Evolutionary conservation across 306 rosid genomes (phyloP), one percentile per base, ranked within the genome.

Genomic region (Vicia sativa): DNA sequence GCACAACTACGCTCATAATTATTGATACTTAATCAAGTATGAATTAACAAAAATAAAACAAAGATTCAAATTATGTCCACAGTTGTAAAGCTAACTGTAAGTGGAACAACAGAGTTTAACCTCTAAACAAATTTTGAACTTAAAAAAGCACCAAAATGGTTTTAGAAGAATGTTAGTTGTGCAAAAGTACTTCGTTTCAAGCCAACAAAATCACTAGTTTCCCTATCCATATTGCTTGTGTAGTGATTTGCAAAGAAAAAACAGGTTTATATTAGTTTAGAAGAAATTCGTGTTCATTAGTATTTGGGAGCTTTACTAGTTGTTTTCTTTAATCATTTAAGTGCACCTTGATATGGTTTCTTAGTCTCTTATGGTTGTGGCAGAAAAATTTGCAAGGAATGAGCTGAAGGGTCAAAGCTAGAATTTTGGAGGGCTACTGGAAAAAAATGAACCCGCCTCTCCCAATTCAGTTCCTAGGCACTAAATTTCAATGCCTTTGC

Each of bases 11-110:
- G 62, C 19, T 50, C 31, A 58, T 65, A 18, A 8, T n/a, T 44
- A 44, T 44, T 44, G 9, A 44, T 44, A 44, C 50, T 44, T 44
- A 13, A 44, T 44, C 50, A 44, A n/a, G 50, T 44, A 44, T 5
- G 50, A 13, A 13, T 0, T 21, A 21, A 21, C 23, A 21, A 21
- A 21, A 21, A 21, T 21, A 21, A 44, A 44, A 44, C 15, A 44
- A 53, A 53, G 60, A 53, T 25, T 23, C 6, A 53, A 21, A 53
- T 5, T 38, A 21, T 57, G 37, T 11, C 62, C 65, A 39, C 9
- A 19, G 58, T 48, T 42, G 64, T 39, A 59, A 56, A 64, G 50
- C 31, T 49, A 70, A 55, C 41, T 1, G 39, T 21, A 21, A 69
- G 37, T 23, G 21, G 52, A 68, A 69, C 44, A 53, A 6, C 60